phyloP scores from a whole-genome alignment of 2,329 filamentous ascomycete species.

The Celoporthe dispersa region DNA sequence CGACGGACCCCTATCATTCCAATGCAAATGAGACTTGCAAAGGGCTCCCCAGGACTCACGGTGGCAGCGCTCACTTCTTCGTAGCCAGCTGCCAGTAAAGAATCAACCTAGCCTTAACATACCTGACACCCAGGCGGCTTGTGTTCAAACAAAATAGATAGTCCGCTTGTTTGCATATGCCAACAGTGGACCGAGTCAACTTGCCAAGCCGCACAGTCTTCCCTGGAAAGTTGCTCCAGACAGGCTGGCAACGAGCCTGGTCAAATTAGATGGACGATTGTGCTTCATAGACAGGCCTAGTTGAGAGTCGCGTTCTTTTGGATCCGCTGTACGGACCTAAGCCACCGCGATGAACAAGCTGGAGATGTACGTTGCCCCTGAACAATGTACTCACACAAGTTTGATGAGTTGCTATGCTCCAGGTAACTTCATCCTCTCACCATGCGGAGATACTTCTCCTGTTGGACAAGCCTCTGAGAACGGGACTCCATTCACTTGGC shows the following conservation, averaged over 20 bases:
- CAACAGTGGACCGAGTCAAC: background rate
- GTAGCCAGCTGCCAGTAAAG: background rate
- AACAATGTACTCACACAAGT: background rate
- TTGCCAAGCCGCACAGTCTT: background rate
- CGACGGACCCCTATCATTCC: background rate
- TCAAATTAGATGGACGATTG: background rate
- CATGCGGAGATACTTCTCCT: background rate
- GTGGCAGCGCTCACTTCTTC: background rate
- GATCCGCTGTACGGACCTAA: background rate
- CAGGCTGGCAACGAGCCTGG: background rate
- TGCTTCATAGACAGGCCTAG: background rate
- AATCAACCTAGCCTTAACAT: background rate
- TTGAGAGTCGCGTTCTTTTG: background rate
- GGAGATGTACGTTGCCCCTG: background rate
- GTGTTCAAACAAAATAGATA: background rate
- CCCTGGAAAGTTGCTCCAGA: background rate
- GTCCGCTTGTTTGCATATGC: background rate
- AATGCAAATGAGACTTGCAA: background rate
- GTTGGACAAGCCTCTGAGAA: background rate
- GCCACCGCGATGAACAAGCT: background rate
- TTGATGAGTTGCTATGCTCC: background rate
- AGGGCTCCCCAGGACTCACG: background rate
- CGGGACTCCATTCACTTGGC: background rate
- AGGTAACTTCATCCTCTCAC: background rate
- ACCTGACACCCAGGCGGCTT: background rate